phyloP scores from a whole-genome alignment of 306 rosid species.

The Ochetophila trinervis region DNA sequence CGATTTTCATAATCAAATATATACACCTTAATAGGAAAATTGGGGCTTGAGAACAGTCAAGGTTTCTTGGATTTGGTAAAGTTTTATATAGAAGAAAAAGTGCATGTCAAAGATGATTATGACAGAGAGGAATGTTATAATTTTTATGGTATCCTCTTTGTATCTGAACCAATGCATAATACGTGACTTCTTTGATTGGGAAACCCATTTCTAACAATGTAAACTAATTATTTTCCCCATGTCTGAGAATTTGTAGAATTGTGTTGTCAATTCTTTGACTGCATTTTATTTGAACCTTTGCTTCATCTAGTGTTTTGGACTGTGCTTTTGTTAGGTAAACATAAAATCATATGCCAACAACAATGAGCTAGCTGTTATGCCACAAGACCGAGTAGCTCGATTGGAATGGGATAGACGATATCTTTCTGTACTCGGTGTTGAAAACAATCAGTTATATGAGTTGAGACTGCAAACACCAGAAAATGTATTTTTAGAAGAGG shows the following conservation, averaged over 20 bases:
- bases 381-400: slow-evolving; percentile 74
- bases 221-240: not conserved
- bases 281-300: no score
- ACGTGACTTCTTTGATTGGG: no score
- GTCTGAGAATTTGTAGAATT: not conserved
- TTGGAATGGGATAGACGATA: slow-evolving; percentile 90
- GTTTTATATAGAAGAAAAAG: not conserved
- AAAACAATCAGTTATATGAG: slow-evolving; percentile 84
- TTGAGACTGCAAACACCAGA: slow-evolving; percentile 87
- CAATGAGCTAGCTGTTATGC: slow-evolving; percentile 95
- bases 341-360: slow-evolving; percentile 90
- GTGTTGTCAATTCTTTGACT: not conserved
- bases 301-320: slow-evolving; percentile 2
- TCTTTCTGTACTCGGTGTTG: slow-evolving; percentile 92
- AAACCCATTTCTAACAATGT: no score
- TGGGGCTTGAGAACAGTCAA: not conserved
- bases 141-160: not conserved
- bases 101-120: not conserved
- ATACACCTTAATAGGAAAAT: not conserved
- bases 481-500: slow-evolving; percentile 74
- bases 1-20: not conserved
- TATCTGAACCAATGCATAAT: no score
- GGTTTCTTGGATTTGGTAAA: not conserved
- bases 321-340: slow-evolving; percentile 60
- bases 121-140: no score